These are phyloP conservation scores for Magnusiomyces sp. DNA, from an alignment of 1,139 yeast genomes.

Conservation along the genomic window DNA sequence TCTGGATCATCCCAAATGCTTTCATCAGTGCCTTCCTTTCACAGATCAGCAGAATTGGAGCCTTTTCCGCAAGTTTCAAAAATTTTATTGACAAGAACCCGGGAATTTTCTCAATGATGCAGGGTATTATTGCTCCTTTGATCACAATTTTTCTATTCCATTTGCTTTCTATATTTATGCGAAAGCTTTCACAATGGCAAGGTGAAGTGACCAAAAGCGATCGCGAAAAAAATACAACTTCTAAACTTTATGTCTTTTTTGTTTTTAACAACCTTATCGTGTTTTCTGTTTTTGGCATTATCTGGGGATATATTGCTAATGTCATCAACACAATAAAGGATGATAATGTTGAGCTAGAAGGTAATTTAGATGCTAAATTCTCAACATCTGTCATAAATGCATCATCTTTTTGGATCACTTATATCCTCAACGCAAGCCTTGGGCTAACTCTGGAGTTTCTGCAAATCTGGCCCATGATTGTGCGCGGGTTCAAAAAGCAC, in stretches of 20 bases:
- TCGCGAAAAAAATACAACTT: slow-evolving; percentile 34
- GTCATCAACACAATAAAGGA: slow-evolving; percentile 25
- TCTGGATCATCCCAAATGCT: slow-evolving; percentile 37
- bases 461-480: slow-evolving; percentile 27
- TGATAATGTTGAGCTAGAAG: slow-evolving; percentile 19
- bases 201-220: slow-evolving; percentile 33
- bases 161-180: slow-evolving; percentile 32
- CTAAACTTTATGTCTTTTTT: slow-evolving; percentile 34
- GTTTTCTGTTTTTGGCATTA: slow-evolving; percentile 34
- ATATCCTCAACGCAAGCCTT: slow-evolving; percentile 30
- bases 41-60: slow-evolving; percentile 32
- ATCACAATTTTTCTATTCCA: slow-evolving; percentile 31
- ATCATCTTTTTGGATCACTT: slow-evolving; percentile 38
- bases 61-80: slow-evolving; percentile 31
- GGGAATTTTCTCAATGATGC: slow-evolving; percentile 31
- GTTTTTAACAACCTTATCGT: slow-evolving; percentile 34
- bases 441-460: slow-evolving; percentile 30
- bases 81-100: slow-evolving; percentile 26
- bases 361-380: slow-evolving; percentile 27
- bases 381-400: slow-evolving; percentile 33
- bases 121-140: slow-evolving; percentile 35
- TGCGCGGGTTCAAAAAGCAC: slow-evolving; percentile 25
- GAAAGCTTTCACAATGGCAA: slow-evolving; percentile 34
- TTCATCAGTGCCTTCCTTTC: slow-evolving; percentile 36
- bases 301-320: slow-evolving; percentile 33